phyloP scores from a whole-genome alignment of 306 rosid species.

The Hippophae tibetana region DNA sequence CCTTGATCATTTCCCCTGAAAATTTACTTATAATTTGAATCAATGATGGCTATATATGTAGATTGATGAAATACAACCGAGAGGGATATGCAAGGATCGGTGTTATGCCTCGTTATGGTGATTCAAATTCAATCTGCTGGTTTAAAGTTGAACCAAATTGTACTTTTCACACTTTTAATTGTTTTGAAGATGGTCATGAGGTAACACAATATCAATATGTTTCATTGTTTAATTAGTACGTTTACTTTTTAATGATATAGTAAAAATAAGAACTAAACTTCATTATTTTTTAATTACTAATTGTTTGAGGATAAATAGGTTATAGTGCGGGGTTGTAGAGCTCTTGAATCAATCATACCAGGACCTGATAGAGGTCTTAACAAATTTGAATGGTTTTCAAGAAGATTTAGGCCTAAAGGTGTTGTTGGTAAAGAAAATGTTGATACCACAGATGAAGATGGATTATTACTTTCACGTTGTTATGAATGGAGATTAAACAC shows the following conservation, averaged over 20 bases:
- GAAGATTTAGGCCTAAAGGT: slow-evolving; percentile 2
- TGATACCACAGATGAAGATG: slow-evolving; percentile 2
- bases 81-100: slow-evolving; percentile 59
- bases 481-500: slow-evolving; percentile 64
- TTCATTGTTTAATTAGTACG: not conserved
- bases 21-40: not conserved
- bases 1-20: not conserved
- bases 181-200: slow-evolving; percentile 56
- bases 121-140: slow-evolving; percentile 52
- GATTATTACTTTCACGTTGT: slow-evolving; percentile 24
- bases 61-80: slow-evolving; percentile 38
- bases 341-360: slow-evolving; percentile 49
- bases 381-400: slow-evolving; percentile 26
- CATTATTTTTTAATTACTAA: too few species aligned
- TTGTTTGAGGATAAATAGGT: slow-evolving; percentile 30
- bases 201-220: slow-evolving; percentile 5
- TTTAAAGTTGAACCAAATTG: slow-evolving; percentile 54
- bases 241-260: not conserved
- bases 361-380: slow-evolving; percentile 31
- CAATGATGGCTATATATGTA: slow-evolving; percentile 12
- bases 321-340: slow-evolving; percentile 68
- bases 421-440: not conserved
- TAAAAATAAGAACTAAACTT: too few species aligned
- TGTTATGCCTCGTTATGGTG: slow-evolving; percentile 65
- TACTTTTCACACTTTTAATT: slow-evolving; percentile 56